Evolutionary conservation across 257 asterid species (phyloP).

Genomic region (Petunia secreta): DNA sequence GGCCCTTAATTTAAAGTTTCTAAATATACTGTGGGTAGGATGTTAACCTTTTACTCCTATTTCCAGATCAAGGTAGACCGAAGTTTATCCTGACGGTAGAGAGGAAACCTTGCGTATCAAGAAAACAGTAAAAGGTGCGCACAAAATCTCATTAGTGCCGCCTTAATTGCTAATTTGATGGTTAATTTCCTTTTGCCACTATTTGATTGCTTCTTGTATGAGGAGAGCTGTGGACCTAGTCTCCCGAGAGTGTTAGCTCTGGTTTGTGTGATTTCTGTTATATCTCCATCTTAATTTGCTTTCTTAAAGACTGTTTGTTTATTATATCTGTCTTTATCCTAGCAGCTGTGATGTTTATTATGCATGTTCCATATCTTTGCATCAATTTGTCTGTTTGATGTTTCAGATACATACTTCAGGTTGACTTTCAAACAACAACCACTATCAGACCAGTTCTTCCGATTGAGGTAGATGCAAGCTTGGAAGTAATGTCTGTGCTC

Average conservation of each 20-base stretch:
- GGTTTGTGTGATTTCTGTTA: background rate
- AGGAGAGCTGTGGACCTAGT: no score
- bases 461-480: conserved; percentile 35
- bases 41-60: no score
- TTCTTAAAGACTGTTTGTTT: background rate
- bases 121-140: no score
- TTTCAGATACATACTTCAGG: background rate
- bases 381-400: conserved; percentile 11
- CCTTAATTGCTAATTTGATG: no score
- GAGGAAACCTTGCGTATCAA: no score
- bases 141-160: no score
- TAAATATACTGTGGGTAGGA: no score
- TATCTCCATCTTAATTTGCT: background rate
- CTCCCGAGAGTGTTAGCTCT: background rate
- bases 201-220: no score
- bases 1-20: no score
- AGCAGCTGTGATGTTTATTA: background rate
- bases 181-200: no score
- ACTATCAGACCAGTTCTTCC: background rate
- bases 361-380: background rate
- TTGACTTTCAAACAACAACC: conserved; percentile 32
- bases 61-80: no score
- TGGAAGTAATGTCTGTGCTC: conserved; percentile 73
- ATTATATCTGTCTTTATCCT: background rate
- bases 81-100: no score